Percentiles rank a stretch among this genome's conserved stretches.
These are phyloP conservation scores for Yamadazyma taylorii DNA, from an alignment of 1,139 yeast species.

Conservation along the genomic window DNA sequence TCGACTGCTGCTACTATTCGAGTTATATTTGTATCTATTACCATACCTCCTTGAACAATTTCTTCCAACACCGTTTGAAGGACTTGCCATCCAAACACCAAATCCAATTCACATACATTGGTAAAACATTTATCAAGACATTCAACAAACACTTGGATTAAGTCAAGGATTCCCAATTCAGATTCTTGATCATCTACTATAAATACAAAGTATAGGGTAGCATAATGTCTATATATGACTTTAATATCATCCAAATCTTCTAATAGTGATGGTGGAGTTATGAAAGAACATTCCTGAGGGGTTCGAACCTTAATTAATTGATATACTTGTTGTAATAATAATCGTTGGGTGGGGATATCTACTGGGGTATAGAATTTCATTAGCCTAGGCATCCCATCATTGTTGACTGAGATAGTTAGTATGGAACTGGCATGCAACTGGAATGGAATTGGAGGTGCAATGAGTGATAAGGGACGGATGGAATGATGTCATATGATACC, in stretches of 20 bases:
- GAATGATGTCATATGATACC: too few relatives aligned
- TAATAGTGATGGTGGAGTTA: constrained; percentile 75
- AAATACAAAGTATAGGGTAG: constrained; percentile 91
- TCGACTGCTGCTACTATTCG: constrained; percentile 83
- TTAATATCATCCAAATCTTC: constrained; percentile 78
- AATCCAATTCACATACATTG: constrained; percentile 91
- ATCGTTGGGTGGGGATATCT: constrained; percentile 71
- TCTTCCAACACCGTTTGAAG: constrained; percentile 89
- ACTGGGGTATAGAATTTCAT: constrained; percentile 93
- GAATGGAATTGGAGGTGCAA: too few relatives aligned
- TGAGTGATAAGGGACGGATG: too few relatives aligned
- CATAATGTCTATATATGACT: constrained; percentile 91
- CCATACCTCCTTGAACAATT: constrained; percentile 97
- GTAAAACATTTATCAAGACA: constrained; percentile 89
- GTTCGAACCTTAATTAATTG: constrained; percentile 67
- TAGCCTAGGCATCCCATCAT: constrained; percentile 87
- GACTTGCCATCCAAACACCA: constrained; percentile 97
- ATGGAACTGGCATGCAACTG: constrained; percentile 3
- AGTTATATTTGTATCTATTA: constrained; percentile 86
- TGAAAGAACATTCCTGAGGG: constrained; percentile 74
- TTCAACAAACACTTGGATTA: constrained; percentile 96
- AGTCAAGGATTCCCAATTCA: constrained; percentile 88
- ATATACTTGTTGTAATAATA: constrained; percentile 72
- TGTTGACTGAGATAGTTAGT: constrained; percentile 61
- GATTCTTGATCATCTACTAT: constrained; percentile 95